phyloP scores from a whole-genome alignment of 1,284 basidiomycete genomes.

The Cerioporus squamosus region DNA sequence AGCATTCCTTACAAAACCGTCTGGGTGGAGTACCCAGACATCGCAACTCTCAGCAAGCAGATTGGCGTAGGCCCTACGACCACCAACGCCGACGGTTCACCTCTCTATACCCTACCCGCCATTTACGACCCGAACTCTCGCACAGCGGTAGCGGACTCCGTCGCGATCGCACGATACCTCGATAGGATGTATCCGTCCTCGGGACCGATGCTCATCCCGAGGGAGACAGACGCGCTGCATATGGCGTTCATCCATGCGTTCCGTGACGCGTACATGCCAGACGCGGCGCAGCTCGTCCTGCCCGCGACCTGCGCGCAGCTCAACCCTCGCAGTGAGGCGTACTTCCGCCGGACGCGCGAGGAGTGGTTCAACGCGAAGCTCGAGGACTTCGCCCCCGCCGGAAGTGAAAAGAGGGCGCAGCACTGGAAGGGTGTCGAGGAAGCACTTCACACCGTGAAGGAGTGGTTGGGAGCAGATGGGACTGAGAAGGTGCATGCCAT shows the following conservation, averaged over 20 bases:
- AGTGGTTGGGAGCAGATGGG: conserved; percentile 37
- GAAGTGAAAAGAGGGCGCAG: conserved; percentile 28
- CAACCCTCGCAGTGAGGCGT: conserved; percentile 18
- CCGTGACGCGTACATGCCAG: not conserved
- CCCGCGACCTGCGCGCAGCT: conserved; percentile 30
- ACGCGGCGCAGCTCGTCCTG: conserved; percentile 21
- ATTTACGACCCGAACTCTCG: conserved; percentile 34
- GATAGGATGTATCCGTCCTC: conserved; percentile 37
- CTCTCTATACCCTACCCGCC: conserved; percentile 38
- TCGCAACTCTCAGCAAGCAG: conserved; percentile 33
- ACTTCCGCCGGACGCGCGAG: conserved; percentile 45
- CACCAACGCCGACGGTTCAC: conserved; percentile 25
- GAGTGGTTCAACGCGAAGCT: conserved; percentile 35
- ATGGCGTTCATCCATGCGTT: conserved; percentile 35
- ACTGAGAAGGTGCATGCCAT: conserved; percentile 20
- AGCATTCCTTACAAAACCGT: conserved; percentile 38
- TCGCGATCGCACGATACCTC: conserved; percentile 38
- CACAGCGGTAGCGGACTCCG: conserved; percentile 35
- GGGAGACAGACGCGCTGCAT: conserved; percentile 35
- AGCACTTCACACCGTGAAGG: conserved; percentile 32
- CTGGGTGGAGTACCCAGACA: conserved; percentile 44
- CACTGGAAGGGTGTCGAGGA: conserved; percentile 39
- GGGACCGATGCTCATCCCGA: conserved; percentile 28
- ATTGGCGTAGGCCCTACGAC: conserved; percentile 32
- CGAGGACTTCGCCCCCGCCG: conserved; percentile 39